phyloP scores from a whole-genome alignment of 2,329 filamentous ascomycete genomes.

The Sporothrix globosa region DNA sequence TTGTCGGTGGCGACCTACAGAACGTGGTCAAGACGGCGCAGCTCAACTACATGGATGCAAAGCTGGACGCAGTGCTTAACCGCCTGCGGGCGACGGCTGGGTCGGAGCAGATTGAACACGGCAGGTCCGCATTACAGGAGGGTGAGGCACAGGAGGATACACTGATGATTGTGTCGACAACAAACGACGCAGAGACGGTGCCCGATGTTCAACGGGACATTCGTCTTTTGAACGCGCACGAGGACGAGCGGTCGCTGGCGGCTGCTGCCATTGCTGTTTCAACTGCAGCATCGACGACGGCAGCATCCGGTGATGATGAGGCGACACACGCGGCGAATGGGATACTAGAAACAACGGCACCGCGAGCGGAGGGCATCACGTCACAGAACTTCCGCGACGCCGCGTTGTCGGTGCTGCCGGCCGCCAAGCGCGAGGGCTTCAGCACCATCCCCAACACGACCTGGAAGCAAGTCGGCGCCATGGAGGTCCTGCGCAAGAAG shows the following conservation, averaged over 20 bases:
- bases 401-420: constrained; percentile 74
- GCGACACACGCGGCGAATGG: constrained; percentile 32
- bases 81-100: constrained; percentile 21
- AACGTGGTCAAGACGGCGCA: constrained; percentile 56
- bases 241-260: constrained; percentile 1
- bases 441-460: constrained; percentile 91
- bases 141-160: background rate
- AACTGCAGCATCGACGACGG: background rate
- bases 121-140: background rate
- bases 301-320: constrained; percentile 35
- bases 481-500: constrained; percentile 76
- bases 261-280: background rate
- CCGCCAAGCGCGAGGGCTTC: constrained; percentile 90
- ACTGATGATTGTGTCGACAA: background rate
- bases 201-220: constrained; percentile 23
- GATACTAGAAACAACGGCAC: background rate
- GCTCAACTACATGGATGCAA: constrained; percentile 24
- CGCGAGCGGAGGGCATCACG: constrained; percentile 40
- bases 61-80: constrained; percentile 14
- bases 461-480: constrained; percentile 88
- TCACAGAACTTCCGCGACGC: constrained; percentile 73
- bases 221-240: constrained; percentile 26
- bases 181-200: background rate
- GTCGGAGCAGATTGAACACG: background rate
- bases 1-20: constrained; percentile 86